Percentiles rank a stretch among this genome's conserved stretches.
phyloP scores from a whole-genome alignment of 768 basidiomycete species.

The Leccinum arenicola region DNA sequence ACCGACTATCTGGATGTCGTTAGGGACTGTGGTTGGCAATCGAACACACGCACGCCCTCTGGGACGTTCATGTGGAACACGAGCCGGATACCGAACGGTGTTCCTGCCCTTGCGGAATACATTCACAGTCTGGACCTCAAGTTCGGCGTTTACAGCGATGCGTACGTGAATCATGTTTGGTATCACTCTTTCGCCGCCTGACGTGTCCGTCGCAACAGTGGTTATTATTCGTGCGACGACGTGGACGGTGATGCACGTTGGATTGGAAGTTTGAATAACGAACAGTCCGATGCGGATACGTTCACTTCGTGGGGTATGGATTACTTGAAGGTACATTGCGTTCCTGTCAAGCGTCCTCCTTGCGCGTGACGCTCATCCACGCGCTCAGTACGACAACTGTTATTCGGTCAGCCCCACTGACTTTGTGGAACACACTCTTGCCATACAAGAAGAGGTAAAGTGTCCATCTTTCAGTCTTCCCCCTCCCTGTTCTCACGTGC shows the following conservation, averaged over 20 bases:
- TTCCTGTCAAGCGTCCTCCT: too few species aligned
- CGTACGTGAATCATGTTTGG: conserved; percentile 1
- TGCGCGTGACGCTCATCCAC: neutral
- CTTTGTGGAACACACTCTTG: conserved; percentile 1
- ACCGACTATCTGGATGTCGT: neutral
- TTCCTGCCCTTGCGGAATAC: conserved; percentile 11
- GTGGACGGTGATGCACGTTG: neutral
- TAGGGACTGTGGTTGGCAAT: conserved; percentile 18
- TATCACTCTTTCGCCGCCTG: neutral
- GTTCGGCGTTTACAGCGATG: conserved; percentile 13
- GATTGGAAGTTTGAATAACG: conserved; percentile 12
- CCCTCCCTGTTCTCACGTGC: neutral
- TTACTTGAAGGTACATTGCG: conserved; percentile 12
- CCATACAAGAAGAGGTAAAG: conserved; percentile 4
- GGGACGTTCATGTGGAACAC: conserved; percentile 9
- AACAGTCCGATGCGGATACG: conserved; percentile 6
- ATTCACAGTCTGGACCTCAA: conserved; percentile 8
- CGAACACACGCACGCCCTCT: neutral
- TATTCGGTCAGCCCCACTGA: conserved; percentile 4
- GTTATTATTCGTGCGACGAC: conserved; percentile 9
- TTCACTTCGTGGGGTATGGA: conserved; percentile 8
- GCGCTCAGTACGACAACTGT: conserved; percentile 15
- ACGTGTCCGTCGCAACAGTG: neutral
- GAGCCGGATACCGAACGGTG: conserved; percentile 10
- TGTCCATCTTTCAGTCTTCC: neutral